Evolutionary conservation across 495 filamentous ascomycete genomes (phyloP).

Genomic region (Cercophora sp.): DNA sequence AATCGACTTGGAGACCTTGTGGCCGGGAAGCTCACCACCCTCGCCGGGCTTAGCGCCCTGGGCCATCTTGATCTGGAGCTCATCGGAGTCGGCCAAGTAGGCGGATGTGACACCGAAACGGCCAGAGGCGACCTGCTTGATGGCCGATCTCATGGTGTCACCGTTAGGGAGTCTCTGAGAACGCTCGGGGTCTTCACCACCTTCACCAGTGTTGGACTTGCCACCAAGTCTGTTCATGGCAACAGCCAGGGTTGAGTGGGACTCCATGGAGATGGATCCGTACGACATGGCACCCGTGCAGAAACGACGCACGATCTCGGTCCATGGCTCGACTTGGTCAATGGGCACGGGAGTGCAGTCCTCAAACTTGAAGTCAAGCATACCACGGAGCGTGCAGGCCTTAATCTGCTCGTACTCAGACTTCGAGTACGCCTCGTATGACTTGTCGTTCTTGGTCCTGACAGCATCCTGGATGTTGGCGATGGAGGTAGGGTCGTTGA

Average conservation of each 20-base stretch:
- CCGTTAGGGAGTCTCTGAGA: constrained; percentile 84
- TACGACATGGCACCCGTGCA: constrained; percentile 99
- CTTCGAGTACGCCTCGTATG: constrained; percentile 94
- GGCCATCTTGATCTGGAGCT: constrained; percentile 99
- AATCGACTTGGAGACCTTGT: constrained; percentile 97
- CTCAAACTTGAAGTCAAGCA: constrained; percentile 98
- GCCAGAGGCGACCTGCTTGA: constrained; percentile 98
- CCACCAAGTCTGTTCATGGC: constrained; percentile 98
- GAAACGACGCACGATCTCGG: constrained; percentile 95
- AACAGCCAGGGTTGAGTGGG: constrained; percentile 93
- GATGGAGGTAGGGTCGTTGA: constrained; percentile 94
- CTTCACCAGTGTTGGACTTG: constrained; percentile 99
- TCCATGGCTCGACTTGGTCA: constrained; percentile 98
- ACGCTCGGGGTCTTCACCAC: constrained; percentile 94
- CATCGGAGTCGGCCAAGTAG: constrained; percentile 97
- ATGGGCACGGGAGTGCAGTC: constrained; percentile 83
- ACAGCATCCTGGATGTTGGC: constrained; percentile 98
- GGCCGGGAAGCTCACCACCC: constrained; percentile 94
- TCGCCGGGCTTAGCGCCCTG: constrained; percentile 99
- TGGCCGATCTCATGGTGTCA: constrained; percentile 97
- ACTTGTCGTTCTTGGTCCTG: constrained; percentile 98
- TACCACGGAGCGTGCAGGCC: constrained; percentile 90
- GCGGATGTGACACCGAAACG: constrained; percentile 97
- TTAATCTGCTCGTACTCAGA: constrained; percentile 98
- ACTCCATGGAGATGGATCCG: constrained; percentile 98